Conservation (phyloP, 1,139 yeast species). For the Hemisphaericaspora lyxosophila region DNA sequence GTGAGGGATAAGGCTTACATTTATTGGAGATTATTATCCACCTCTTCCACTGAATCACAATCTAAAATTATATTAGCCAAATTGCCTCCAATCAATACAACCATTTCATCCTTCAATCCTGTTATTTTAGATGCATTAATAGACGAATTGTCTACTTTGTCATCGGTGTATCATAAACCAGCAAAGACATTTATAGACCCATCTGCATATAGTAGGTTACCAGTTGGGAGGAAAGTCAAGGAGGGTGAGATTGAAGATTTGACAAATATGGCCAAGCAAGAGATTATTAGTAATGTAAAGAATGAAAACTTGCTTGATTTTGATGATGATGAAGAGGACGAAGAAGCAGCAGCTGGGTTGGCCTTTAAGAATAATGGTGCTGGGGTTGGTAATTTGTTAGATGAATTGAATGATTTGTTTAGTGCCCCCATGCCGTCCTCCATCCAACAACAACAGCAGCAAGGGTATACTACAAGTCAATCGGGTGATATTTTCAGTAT, state of each 20-base stretch:
- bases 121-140: constrained; percentile 66
- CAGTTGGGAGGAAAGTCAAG: constrained; percentile 20
- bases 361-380: constrained; percentile 11
- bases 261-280: constrained; percentile 73
- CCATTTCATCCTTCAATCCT: constrained; percentile 71
- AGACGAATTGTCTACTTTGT: constrained; percentile 76
- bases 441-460: constrained; percentile 6
- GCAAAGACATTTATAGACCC: constrained; percentile 62
- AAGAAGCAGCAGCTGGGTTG: constrained; percentile 30
- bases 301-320: constrained; percentile 86
- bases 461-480: constrained; percentile 20
- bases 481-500: constrained; percentile 42
- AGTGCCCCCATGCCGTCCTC: constrained; percentile 29
- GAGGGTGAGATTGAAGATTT: constrained; percentile 61
- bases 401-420: constrained; percentile 70
- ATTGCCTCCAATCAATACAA: constrained; percentile 70
- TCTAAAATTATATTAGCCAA: constrained; percentile 56
- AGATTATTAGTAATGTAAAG: constrained; percentile 62
- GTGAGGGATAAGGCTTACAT: constrained; percentile 92
- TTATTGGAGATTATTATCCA: constrained; percentile 88
- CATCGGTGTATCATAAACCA: constrained; percentile 89
- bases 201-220: constrained; percentile 29
- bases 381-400: constrained; percentile 40
- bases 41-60: constrained; percentile 45
- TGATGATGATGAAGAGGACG: constrained; percentile 58